Base-by-base conservation (phyloP, 257 asterid genomes). In the Ilex asprella region DNA sequence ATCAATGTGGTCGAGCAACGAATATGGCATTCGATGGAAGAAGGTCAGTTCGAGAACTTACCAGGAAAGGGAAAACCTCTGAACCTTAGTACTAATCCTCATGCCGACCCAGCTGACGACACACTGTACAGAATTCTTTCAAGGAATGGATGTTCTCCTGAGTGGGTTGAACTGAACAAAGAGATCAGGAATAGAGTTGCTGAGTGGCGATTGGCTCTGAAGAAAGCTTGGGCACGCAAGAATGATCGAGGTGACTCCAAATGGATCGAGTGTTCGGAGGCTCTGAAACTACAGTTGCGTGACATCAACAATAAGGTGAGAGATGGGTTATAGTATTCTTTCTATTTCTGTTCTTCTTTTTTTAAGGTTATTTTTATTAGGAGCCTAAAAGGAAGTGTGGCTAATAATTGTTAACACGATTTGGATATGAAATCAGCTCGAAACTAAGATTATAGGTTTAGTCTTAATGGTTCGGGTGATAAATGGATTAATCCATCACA, bases 141-240 rank as follows among this genome's bases (percentile, higher is more conserved):
- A 58, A 84, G 78, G 61, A 91, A 91, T 47, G 91, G 91, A 29
- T 91, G 87, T 73, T 95, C 98, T 7, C 98, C 95, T 0, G 93
- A 87, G 77, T 91, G 98, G 96, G 86, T 91, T 31, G 98, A 91
- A 68, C 83, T 86, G n/a, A 88, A 91, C 81, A 91, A 88, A 68
- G 94, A 86, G 72, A 84, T 88, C 66, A 74, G 95, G 58, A 71
- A 39, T 67, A 75, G 70, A 41, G 75, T 86, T 69, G 54, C 71
- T 1, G 72, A 67, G 64, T 91, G 96, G 96, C 82, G 95, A 67
- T 21, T 21, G 56, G 66, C 86, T 35, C 88, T 91, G 31, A 64
- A 70, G 74, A 87, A 78, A 73, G 91, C 95, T 41, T 84, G 85
- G 84, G n/a, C 51, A 52, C 56, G 43, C 41, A 76, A 65, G 55